Evolutionary conservation across 805 yeast species (phyloP).

Genomic region (Helenozyma rhizophorensis): DNA sequence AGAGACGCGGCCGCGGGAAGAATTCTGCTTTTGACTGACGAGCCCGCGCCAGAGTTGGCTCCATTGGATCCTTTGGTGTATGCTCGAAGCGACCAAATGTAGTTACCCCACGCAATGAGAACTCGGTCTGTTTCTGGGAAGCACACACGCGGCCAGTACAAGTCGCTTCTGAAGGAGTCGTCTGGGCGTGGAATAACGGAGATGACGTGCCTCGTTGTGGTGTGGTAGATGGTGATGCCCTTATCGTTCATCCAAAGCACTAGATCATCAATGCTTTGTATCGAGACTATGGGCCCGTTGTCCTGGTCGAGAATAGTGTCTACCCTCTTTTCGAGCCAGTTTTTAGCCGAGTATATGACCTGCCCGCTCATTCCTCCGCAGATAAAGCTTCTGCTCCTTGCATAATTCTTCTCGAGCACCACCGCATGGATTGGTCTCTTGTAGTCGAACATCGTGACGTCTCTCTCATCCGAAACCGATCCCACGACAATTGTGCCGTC

Average conservation of each 20-base stretch:
- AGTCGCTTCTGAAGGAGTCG: constrained; percentile 60
- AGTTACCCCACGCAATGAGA: constrained; percentile 77
- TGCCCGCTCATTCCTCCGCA: constrained; percentile 92
- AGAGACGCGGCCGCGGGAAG: constrained; percentile 54
- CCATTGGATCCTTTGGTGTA: constrained; percentile 4
- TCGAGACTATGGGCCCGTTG: constrained; percentile 66
- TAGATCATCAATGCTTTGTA: constrained; percentile 60
- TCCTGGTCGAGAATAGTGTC: constrained; percentile 62
- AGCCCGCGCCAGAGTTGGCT: constrained; percentile 10
- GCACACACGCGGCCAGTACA: constrained; percentile 78
- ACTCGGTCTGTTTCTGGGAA: constrained; percentile 62
- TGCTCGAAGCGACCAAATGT: constrained; percentile 65
- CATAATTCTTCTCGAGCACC: constrained; percentile 69
- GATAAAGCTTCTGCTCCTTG: constrained; percentile 57
- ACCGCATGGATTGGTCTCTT: constrained; percentile 87
- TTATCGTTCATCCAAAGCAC: constrained; percentile 79
- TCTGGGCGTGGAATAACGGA: constrained; percentile 53
- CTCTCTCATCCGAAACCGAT: constrained; percentile 55
- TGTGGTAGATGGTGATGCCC: constrained; percentile 70
- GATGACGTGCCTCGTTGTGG: constrained; percentile 45
- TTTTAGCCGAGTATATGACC: constrained; percentile 65
- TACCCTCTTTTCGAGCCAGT: constrained; percentile 82
- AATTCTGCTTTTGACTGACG: constrained; percentile 29
- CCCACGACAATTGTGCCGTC: constrained; percentile 92
- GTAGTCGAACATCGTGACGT: constrained; percentile 72